Evolutionary conservation across 2,329 filamentous ascomycete genomes (phyloP).

Genomic region (Aspergillus calidoustus): DNA sequence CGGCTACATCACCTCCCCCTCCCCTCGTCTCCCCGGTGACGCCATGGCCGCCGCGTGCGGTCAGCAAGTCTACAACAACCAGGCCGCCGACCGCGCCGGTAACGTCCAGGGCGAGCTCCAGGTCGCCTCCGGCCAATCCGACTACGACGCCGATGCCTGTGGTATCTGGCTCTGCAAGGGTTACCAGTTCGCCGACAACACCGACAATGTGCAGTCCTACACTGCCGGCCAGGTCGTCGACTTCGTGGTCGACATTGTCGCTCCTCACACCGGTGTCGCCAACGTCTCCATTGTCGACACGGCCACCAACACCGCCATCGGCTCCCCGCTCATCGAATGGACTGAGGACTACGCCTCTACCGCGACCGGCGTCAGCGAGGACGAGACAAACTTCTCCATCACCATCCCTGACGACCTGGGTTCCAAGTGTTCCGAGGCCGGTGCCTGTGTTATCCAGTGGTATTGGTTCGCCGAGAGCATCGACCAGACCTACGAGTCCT

Average conservation of each 20-base stretch:
- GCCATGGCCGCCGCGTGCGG: constrained; percentile 60
- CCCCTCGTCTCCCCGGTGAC: constrained; percentile 55
- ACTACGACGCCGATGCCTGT: constrained; percentile 55
- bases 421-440: constrained; percentile 32
- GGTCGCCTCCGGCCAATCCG: constrained; percentile 51
- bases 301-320: constrained; percentile 45
- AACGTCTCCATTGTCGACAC: constrained; percentile 57
- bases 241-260: constrained; percentile 51
- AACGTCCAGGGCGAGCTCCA: constrained; percentile 62
- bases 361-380: constrained; percentile 30
- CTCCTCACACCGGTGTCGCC: constrained; percentile 54
- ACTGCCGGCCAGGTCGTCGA: constrained; percentile 51
- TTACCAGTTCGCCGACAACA: constrained; percentile 61
- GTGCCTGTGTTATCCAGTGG: constrained; percentile 42
- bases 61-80: constrained; percentile 58
- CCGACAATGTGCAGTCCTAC: constrained; percentile 57
- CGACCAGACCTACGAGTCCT: constrained; percentile 43
- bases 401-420: constrained; percentile 37
- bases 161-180: constrained; percentile 64
- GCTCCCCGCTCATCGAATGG: constrained; percentile 39
- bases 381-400: constrained; percentile 37
- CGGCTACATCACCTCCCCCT: constrained; percentile 57
- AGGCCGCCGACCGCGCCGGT: constrained; percentile 58
- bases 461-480: constrained; percentile 41
- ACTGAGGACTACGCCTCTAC: constrained; percentile 34